phyloP scores from a whole-genome alignment of 768 basidiomycete genomes.

The Roridomyces roridus region DNA sequence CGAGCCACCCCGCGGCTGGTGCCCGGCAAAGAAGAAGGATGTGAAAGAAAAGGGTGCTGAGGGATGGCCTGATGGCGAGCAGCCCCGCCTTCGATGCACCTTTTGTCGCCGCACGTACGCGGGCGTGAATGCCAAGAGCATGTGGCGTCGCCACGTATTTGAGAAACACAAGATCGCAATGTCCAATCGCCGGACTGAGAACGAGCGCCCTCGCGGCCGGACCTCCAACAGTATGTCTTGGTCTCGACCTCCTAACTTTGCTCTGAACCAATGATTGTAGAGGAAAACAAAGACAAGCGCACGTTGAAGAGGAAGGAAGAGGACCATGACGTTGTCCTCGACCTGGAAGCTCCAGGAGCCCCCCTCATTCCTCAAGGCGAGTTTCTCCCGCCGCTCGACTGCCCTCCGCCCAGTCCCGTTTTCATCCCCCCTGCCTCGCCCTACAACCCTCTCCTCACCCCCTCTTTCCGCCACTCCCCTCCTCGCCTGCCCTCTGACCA shows the following conservation, averaged over 20 bases:
- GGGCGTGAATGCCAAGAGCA: slow-evolving; percentile 88
- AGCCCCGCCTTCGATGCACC: slow-evolving; percentile 81
- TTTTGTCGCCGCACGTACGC: slow-evolving; percentile 86
- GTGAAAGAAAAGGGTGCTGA: slow-evolving; percentile 70
- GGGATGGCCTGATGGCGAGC: slow-evolving; percentile 82
- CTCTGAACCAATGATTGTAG: slow-evolving; percentile 41
- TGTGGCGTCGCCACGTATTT: slow-evolving; percentile 89
- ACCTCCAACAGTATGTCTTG: slow-evolving; percentile 64
- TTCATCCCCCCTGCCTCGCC: slow-evolving; percentile 67
- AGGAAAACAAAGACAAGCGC: slow-evolving; percentile 53
- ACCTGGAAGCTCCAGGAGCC: slow-evolving; percentile 24
- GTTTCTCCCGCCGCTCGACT: slow-evolving; percentile 42
- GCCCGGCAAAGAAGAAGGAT: slow-evolving; percentile 84
- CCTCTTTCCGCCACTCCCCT: slow-evolving; percentile 80
- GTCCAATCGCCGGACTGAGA: slow-evolving; percentile 81
- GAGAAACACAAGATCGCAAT: slow-evolving; percentile 92
- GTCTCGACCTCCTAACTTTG: background rate
- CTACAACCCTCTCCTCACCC: slow-evolving; percentile 76
- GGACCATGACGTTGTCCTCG: slow-evolving; percentile 9
- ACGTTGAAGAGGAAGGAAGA: slow-evolving; percentile 17
- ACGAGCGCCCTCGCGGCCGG: slow-evolving; percentile 68
- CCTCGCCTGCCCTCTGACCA: slow-evolving; percentile 78
- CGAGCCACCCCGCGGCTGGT: slow-evolving; percentile 87
- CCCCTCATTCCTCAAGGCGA: slow-evolving; percentile 33
- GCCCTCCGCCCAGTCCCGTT: slow-evolving; percentile 41